Base-by-base conservation (phyloP, 1,139 yeast genomes). In the Suhomyces choctaworum region DNA sequence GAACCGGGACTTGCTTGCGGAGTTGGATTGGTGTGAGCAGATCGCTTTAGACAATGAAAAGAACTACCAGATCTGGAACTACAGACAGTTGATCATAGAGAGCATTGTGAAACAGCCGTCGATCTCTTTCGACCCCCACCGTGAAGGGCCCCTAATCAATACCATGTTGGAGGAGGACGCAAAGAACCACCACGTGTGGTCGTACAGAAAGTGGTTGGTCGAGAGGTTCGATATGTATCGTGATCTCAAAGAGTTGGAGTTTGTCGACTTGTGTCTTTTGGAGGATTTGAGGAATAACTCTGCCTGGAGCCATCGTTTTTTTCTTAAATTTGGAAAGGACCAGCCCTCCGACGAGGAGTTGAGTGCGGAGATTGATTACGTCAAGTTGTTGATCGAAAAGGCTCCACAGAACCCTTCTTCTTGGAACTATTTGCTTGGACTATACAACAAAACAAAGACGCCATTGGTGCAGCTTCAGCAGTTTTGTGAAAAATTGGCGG, bases 181-280 rank as follows among this genome's bases (percentile, higher is more conserved):
- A 10, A 92, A 92, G 56, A 92, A 92, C 63, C 95, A 92, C 57
- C 99, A 92, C 54, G 96, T 90, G 5, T 92, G 98, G 98, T 78
- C 96, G 1, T 88, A 89, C 51, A 63, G 90, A 36, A 82, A 83
- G 50, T 89, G 97, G 96, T 62, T 83, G 14, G 81, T 84, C 13
- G 67, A 69, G 22, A 66, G 64, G 45, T 80, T 80, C 48, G 56
- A 65, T 2, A 64, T 78, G 31, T 78, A 58, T 50, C 51, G 60
- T 19, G 64, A 65, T 34, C 57, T 46, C 7, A 59, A 56, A 25
- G 96, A 89, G 52, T 46, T 78, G n/a, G 56, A 52, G 7, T 82
- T 76, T 52, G 70, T 77, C 1, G 68, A 72, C n/a, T 44, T 47
- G 13, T 59, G 77, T 47, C 59, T 94, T 8, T 59, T 62, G 5